A percentile compares a stretch with the other conserved stretches of the same genome.
Evolutionary conservation across 1,284 basidiomycete genomes (phyloP).

Genomic region (Sanghuangporus baumii): DNA sequence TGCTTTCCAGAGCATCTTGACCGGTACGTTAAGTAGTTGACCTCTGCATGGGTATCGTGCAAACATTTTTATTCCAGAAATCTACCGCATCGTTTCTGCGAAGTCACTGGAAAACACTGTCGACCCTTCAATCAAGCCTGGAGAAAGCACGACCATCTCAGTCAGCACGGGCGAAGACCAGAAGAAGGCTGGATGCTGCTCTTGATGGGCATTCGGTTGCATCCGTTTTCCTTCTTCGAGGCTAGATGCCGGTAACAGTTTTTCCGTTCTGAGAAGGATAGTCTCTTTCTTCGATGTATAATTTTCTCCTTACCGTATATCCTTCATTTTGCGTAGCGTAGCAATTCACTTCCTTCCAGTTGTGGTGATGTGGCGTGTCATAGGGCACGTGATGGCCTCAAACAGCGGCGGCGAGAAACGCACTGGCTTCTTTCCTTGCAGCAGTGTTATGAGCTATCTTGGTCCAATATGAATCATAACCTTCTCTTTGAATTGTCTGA

Average conservation of each 20-base stretch:
- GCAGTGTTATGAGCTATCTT: too few species aligned
- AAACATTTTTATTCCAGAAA: slow-evolving; percentile 50
- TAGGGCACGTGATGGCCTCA: too few species aligned
- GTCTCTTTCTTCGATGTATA: not conserved
- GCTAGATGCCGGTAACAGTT: not conserved
- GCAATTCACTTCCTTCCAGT: not conserved
- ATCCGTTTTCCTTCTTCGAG: not conserved
- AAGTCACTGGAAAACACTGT: slow-evolving; percentile 81
- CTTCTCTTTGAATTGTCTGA: too few species aligned
- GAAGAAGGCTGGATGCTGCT: slow-evolving; percentile 15
- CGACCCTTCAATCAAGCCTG: slow-evolving; percentile 58
- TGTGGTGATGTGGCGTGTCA: too few species aligned
- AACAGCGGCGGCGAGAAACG: too few species aligned
- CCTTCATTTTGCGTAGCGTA: not conserved
- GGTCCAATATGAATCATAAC: too few species aligned
- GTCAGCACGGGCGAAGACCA: slow-evolving; percentile 55
- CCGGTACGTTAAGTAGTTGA: slow-evolving; percentile 51
- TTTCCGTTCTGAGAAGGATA: not conserved
- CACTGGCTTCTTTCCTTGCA: too few species aligned
- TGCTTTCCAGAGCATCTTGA: slow-evolving; percentile 96
- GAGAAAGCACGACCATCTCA: slow-evolving; percentile 68
- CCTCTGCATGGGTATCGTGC: slow-evolving; percentile 8
- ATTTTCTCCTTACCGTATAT: not conserved
- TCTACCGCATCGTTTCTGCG: slow-evolving; percentile 92
- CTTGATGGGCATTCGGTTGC: not conserved